These are phyloP conservation scores for Neopestalotiopsis rosae DNA, from an alignment of 2,329 filamentous ascomycete species.

Conservation along the genomic window DNA sequence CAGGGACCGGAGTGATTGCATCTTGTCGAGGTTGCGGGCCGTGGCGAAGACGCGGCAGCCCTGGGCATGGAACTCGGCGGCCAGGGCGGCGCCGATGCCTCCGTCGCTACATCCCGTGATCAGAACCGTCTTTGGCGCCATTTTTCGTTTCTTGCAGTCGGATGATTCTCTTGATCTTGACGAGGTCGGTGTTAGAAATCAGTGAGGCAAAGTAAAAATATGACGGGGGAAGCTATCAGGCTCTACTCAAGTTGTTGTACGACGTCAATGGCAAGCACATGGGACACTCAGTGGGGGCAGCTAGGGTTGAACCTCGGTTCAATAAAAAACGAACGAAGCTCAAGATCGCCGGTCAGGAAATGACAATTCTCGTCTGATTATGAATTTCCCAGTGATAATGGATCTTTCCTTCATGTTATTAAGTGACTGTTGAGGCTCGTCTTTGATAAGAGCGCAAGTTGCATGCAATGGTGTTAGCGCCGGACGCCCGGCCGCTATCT, in stretches of 20 bases:
- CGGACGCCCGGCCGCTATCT: too few relatives aligned
- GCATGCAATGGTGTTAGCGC: too few relatives aligned
- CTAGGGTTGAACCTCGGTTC: neutral
- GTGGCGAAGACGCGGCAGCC: constrained; percentile 24
- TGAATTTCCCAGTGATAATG: neutral
- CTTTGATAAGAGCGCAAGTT: too few relatives aligned
- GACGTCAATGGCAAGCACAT: too few relatives aligned
- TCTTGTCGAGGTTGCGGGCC: constrained; percentile 33
- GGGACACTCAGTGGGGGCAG: neutral
- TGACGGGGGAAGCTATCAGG: too few relatives aligned
- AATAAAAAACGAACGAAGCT: neutral
- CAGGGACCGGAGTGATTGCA: constrained; percentile 27
- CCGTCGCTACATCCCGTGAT: constrained; percentile 26
- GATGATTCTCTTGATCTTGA: neutral
- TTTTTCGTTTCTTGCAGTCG: neutral
- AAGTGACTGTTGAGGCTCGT: too few relatives aligned
- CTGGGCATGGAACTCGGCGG: constrained; percentile 9
- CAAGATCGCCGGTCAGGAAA: neutral
- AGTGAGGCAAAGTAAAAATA: too few relatives aligned
- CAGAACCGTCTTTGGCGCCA: constrained; percentile 17
- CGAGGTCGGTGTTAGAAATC: too few relatives aligned
- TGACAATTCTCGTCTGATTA: neutral
- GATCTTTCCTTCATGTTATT: neutral
- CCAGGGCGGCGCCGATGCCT: constrained; percentile 31
- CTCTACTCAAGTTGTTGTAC: too few relatives aligned